Evolutionary conservation across 306 rosid species (phyloP).

Genomic region (Corylus americana): DNA sequence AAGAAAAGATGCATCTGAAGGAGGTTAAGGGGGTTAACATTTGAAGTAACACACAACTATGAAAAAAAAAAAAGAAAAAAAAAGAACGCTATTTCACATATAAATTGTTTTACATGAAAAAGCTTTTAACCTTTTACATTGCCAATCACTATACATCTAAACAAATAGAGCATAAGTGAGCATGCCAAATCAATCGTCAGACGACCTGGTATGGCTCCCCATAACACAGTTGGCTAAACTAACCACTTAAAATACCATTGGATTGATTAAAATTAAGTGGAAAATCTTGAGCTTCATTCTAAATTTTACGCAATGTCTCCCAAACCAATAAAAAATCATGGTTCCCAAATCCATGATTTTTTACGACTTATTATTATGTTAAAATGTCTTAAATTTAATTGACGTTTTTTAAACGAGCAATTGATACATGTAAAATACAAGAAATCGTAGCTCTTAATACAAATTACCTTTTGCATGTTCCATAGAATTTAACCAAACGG

Average conservation of each 20-base stretch:
- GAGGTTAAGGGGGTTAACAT: not conserved
- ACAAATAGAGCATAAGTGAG: not conserved
- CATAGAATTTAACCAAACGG: conserved; percentile 31
- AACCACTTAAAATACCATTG: not conserved
- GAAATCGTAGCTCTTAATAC: not conserved
- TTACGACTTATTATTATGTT: not conserved
- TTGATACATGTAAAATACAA: not conserved
- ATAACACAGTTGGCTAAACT: not conserved
- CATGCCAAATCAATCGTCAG: not conserved
- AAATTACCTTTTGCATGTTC: conserved; percentile 33
- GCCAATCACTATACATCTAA: not conserved
- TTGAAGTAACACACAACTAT: not conserved
- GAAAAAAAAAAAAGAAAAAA: too few relatives aligned
- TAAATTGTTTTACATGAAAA: not conserved
- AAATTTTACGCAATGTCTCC: not conserved
- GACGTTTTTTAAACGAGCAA: not conserved
- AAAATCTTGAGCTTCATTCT: not conserved
- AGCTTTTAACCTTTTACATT: not conserved
- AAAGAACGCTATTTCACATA: not conserved
- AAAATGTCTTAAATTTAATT: not conserved
- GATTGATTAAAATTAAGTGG: not conserved
- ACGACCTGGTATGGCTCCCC: not conserved
- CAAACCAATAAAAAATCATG: not conserved
- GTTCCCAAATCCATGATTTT: not conserved
- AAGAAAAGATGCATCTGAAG: not conserved